Conservation (phyloP, 176 grass and related monocot genomes). For the Chloris gayana region DNA sequence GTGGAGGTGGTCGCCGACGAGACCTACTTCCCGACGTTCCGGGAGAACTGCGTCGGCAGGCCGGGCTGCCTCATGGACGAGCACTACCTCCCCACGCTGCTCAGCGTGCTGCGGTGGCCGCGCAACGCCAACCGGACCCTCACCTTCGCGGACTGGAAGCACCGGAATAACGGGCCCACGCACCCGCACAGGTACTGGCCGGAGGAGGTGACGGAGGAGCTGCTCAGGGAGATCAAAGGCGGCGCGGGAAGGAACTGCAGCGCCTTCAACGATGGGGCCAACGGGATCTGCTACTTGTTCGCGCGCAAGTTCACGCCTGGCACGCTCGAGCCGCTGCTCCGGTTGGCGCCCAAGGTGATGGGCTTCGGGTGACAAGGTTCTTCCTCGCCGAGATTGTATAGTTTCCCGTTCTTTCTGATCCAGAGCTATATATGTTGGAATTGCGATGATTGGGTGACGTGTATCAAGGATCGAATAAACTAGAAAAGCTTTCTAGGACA, state of each 20-base stretch:
- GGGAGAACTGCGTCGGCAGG: constrained; percentile 23
- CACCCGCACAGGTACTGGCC: constrained; percentile 41
- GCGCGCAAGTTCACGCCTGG: constrained; percentile 74
- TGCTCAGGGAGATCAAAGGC: constrained; percentile 52
- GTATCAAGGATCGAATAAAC: neutral
- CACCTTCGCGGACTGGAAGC: constrained; percentile 56
- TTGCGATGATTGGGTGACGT: neutral
- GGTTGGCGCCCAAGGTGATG: constrained; percentile 56
- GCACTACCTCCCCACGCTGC: constrained; percentile 70
- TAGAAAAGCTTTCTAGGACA: neutral
- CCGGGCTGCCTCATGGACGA: constrained; percentile 51
- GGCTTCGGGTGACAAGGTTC: constrained; percentile 23
- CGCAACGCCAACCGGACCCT: constrained; percentile 50
- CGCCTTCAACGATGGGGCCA: constrained; percentile 32
- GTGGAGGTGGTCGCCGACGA: constrained; percentile 49
- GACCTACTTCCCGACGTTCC: constrained; percentile 67
- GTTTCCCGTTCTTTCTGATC: neutral
- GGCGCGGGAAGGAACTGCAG: constrained; percentile 39
- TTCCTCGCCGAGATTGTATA: neutral
- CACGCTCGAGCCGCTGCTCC: constrained; percentile 50
- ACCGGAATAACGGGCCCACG: neutral
- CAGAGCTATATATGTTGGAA: neutral
- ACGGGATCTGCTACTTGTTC: constrained; percentile 56
- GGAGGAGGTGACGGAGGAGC: constrained; percentile 37
- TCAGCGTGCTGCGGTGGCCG: constrained; percentile 26